Base-by-base conservation (phyloP, 1,139 yeast genomes). In the Blastobotrys illinoisensis region DNA sequence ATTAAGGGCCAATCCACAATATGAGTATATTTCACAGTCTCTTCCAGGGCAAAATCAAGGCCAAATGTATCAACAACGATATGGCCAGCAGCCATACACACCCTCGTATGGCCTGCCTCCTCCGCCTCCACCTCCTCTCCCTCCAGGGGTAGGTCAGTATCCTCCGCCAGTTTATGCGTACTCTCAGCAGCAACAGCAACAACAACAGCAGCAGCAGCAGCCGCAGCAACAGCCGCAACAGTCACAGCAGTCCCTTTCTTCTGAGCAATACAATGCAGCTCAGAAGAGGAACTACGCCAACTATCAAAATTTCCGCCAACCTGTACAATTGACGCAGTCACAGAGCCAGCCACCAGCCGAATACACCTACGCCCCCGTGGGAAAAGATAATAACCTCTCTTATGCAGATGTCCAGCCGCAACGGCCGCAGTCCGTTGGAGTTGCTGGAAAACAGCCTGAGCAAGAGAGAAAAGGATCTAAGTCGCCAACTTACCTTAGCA, bases 401-500 rank as follows among this genome's bases (percentile, higher is more conserved):
- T 44, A 19, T 18, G 44, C 26, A 18, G 28, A 28, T 28, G 23
- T n/a, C 9, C 44, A 51, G 24, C 60, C 59, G 5, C 57, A 44
- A 20, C 48, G 62, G 18, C 53, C 62, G 2, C 62, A 60, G 45
- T 60, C 62, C 13, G 62, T 58, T 6, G 62, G 58, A 49, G 53
- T 58, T 40, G 44, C 56, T 2, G 46, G 46, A 16, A 23, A 45
- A 11, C 47, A 44, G 5, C 20, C 14, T 13, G 45, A 43, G 18
- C 46, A 45, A 14, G 16, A 23, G 20, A 24, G 21, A 9, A 43
- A 44, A 5, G 32, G 32, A 7, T 28, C 16, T 2, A 28, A 20
- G 21, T 20, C 14, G 5, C 43, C 46, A 16, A 20, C 50, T 9
- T 28, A 32, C n/a, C 9, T 20, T 1, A 44, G 11, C 14, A 23